Base-by-base conservation (phyloP, 768 basidiomycete species). In the Coprinopsis strossmayeri region DNA sequence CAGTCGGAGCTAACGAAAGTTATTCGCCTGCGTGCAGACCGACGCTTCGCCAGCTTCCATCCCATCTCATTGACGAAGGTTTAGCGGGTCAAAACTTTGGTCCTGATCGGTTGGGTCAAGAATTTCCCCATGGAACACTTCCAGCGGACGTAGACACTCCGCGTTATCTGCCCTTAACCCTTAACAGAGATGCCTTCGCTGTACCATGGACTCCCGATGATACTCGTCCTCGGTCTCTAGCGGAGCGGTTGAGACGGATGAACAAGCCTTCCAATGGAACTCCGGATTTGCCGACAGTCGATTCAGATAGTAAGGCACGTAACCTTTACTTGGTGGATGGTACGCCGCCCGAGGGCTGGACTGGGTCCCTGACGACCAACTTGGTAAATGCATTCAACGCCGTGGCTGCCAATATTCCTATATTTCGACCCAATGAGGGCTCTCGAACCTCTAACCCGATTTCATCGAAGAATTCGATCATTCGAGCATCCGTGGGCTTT, bases 351-450 rank as follows among this genome's bases (percentile, higher is more conserved):
- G 69, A 67, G 5, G 61, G 68, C 20, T 77, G 77, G 77, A 68
- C 69, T 9, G 55, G 63, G 15, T 65, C 69, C 20, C 43, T 78
- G 54, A 69, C 60, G 49, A 69, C 70, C 15, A 72, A 72, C 28
- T 58, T 80, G 10, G 68, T 72, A 45, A 68, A 69, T 46, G 76
- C 74, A 3, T 70, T 80, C 55, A 75, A 72, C 54, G 65, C 71
- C 1, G 72, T 80, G 43, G 70, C 74, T 34, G 65, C 71, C n/a
- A 71, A 61, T 53, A 54, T 75, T 23, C 54, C 66, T n/a, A 45
- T 44, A 28, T 50, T 20, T 25, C 28, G 44, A 11, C 25, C 17
- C 5, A 10, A 7, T 21, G 40, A 42, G 21, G 17, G 17, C 35
- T 7, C 35, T 38, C 35, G 9, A 10, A 5, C 35, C 9, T 7